Conservation (phyloP, 2,329 filamentous ascomycete species). For the Fusarium brevicatenulatum region DNA sequence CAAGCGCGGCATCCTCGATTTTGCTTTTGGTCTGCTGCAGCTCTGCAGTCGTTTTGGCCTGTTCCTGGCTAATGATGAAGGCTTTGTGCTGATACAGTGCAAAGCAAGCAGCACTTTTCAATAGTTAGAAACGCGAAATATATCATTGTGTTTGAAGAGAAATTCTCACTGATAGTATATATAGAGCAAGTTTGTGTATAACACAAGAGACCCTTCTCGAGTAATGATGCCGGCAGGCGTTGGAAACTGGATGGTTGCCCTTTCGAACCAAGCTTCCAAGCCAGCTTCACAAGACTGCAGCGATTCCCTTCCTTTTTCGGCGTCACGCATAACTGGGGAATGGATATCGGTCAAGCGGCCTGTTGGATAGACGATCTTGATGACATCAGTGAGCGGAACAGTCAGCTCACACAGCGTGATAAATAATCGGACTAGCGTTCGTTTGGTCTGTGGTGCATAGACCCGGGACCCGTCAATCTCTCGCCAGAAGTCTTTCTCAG, state of each 20-base stretch:
- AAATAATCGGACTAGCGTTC: constrained; percentile 9
- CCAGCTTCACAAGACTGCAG: constrained; percentile 6
- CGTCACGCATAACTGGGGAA: not conserved
- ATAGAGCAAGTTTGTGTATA: not conserved
- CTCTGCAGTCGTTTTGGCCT: not conserved
- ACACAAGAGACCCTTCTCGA: not conserved
- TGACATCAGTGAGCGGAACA: constrained; percentile 23
- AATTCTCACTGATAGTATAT: constrained; percentile 12
- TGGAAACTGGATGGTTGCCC: not conserved
- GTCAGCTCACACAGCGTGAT: constrained; percentile 25
- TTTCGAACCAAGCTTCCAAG: not conserved
- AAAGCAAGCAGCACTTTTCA: constrained; percentile 15
- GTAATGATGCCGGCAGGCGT: not conserved
- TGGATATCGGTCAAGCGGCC: not conserved
- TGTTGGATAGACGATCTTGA: constrained; percentile 18
- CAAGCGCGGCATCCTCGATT: constrained; percentile 3
- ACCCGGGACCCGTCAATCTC: constrained; percentile 17
- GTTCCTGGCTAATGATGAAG: constrained; percentile 8
- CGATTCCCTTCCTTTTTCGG: not conserved
- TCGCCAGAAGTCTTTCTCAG: constrained; percentile 9
- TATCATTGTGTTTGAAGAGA: rapidly evolving
- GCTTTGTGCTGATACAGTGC: constrained; percentile 24
- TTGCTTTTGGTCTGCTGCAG: not conserved
- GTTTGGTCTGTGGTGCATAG: constrained; percentile 12
- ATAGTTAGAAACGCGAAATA: not conserved